Evolutionary conservation across 306 rosid genomes (phyloP).

Genomic region (Herpetospermum pedunculosum): DNA sequence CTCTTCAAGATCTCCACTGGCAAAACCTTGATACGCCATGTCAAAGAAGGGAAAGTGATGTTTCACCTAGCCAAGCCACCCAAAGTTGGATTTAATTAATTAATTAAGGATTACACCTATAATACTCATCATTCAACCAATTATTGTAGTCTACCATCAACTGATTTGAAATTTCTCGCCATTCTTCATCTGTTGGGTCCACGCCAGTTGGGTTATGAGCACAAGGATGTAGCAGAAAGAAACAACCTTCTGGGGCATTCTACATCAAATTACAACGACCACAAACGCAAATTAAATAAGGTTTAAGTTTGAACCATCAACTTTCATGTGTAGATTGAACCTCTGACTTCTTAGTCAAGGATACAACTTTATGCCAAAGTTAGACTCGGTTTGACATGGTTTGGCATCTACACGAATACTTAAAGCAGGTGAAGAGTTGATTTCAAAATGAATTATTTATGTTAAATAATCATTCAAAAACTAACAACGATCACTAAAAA

Average conservation of each 20-base stretch:
- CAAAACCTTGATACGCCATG: conserved; percentile 35
- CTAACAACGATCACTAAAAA: neutral
- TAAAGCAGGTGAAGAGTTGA: neutral
- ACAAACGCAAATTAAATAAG: neutral
- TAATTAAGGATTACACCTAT: no score
- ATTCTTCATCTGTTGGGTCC: conserved; percentile 26
- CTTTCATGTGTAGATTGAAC: no score
- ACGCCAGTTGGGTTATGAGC: conserved; percentile 38
- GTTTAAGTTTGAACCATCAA: neutral
- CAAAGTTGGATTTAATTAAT: no score
- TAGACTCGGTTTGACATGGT: no score
- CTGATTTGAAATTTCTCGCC: conserved; percentile 24
- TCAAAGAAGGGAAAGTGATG: conserved; percentile 33
- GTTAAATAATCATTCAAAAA: neutral
- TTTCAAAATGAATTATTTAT: neutral
- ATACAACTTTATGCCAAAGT: no score
- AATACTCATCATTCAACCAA: no score
- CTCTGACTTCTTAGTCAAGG: no score
- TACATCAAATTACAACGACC: conserved; percentile 4
- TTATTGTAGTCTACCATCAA: conserved; percentile 28
- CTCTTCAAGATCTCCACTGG: conserved; percentile 28
- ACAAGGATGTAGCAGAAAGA: conserved; percentile 31
- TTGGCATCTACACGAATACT: neutral
- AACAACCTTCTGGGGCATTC: conserved; percentile 22
- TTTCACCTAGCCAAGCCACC: conserved; percentile 20